A percentile compares a stretch with the other conserved stretches of the same genome.
Conservation (phyloP, 306 rosid species). For the Alnus glutinosa region DNA sequence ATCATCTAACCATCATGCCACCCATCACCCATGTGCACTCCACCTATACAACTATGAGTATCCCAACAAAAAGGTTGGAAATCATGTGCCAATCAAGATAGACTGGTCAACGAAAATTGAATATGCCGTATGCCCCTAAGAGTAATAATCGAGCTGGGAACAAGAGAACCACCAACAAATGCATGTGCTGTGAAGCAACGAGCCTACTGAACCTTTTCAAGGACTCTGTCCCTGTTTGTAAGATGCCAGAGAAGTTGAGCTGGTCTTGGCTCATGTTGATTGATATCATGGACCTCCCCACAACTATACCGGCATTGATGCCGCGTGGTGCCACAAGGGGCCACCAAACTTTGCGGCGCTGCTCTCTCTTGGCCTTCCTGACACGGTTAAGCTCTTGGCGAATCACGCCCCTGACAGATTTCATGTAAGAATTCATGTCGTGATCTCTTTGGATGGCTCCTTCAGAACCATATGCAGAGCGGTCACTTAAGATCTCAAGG, state of each 20-base stretch:
- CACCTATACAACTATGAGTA: conserved; percentile 30
- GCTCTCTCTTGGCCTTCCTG: conserved; percentile 64
- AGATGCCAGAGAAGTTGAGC: conserved; percentile 57
- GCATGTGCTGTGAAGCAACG: conserved; percentile 79
- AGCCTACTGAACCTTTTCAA: conserved; percentile 69
- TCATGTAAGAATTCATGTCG: conserved; percentile 82
- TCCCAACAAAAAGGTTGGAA: conserved; percentile 27
- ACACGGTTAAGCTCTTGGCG: conserved; percentile 67
- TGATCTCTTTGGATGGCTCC: conserved; percentile 90
- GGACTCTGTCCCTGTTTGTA: conserved; percentile 65
- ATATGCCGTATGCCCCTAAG: conserved; percentile 45
- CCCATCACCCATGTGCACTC: conserved; percentile 41
- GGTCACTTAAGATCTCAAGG: conserved; percentile 78
- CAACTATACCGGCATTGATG: conserved; percentile 37
- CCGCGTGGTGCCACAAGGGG: conserved; percentile 45
- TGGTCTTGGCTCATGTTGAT: conserved; percentile 46
- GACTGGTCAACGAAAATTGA: conserved; percentile 30
- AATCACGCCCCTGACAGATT: conserved; percentile 61
- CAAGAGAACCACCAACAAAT: conserved; percentile 66
- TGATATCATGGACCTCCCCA: conserved; percentile 47
- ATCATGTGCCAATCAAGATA: background rate
- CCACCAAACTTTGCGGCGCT: conserved; percentile 77
- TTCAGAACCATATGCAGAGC: conserved; percentile 82
- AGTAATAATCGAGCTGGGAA: conserved; percentile 67
- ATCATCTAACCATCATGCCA: conserved; percentile 42